phyloP scores from a whole-genome alignment of 768 basidiomycete species.

The Lentinula edodes region DNA sequence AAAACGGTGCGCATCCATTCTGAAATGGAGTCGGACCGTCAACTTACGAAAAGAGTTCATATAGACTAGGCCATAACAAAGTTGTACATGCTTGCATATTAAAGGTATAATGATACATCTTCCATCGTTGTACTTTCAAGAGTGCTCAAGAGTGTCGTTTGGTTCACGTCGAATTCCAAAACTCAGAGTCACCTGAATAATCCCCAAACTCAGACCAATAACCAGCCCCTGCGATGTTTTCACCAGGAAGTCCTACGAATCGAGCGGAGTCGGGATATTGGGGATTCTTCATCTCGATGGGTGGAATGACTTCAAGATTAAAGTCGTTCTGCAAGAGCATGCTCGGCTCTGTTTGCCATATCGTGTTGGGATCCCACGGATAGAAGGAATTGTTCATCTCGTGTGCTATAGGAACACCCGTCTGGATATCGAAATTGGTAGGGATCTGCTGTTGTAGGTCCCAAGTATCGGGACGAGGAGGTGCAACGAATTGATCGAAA shows the following conservation, averaged over 20 bases:
- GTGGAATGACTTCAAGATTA: constrained; percentile 59
- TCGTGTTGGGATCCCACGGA: constrained; percentile 26
- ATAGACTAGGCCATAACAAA: background rate
- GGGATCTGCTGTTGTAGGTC: constrained; percentile 24
- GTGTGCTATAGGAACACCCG: constrained; percentile 30
- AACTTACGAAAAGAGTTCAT: background rate
- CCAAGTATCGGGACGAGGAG: constrained; percentile 14
- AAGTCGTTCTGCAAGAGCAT: constrained; percentile 57
- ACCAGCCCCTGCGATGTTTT: background rate
- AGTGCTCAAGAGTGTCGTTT: no score
- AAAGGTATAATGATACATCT: constrained; percentile 5
- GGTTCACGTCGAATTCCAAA: background rate
- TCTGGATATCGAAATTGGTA: constrained; percentile 30
- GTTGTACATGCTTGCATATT: background rate
- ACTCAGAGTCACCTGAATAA: background rate
- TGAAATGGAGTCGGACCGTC: no score
- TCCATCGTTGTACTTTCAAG: background rate
- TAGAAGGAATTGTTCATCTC: constrained; percentile 26
- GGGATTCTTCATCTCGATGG: constrained; percentile 53
- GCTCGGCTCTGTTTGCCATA: constrained; percentile 25
- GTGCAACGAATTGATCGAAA: constrained; percentile 17
- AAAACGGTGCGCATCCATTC: no score
- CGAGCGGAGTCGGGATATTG: constrained; percentile 27
- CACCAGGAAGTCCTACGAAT: background rate
- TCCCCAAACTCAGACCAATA: background rate